Base-by-base conservation (phyloP, 352 stramenopile species). In the Pythium periplocum region DNA sequence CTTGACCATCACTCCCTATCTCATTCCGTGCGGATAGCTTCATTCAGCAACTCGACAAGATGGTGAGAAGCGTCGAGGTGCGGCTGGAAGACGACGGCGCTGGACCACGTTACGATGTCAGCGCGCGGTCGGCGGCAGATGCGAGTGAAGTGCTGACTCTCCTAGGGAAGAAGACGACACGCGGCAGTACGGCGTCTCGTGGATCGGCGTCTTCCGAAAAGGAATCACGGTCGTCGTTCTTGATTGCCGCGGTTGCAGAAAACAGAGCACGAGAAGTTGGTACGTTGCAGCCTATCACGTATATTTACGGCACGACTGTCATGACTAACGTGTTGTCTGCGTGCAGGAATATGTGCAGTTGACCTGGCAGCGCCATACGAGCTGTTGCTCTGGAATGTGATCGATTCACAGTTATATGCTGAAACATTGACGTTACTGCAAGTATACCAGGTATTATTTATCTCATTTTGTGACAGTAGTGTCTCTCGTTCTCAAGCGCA, bases 401-500 rank as follows among this genome's bases (percentile, higher is more conserved):
- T 92, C 46, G 82, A 92, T 53, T 88, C 82, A 2, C 75, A 86
- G 46, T 78, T 71, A 32, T 92, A 92, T 32, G 65, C 77, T 17
- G 74, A 92, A 41, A 87, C 77, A 2, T 53, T 90, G 8, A 78
- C 77, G 9, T 62, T 92, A 9, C 72, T 92, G 30, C 69, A 86
- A 55, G 78, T 78, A 1, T 92, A 88, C 44, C 63, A 89, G 59
- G 82, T 88, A 46, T 30, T 7, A 32, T 40, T 48, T 7, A 35
- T 7, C n/a, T 48, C 17, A 48, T 48, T 7, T 17, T 48, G 8
- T 52, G 17, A 48, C 33, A 30, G 35, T 35, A 30, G 6, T 33
- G 17, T 26, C 17, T 26, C 17, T 26, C 17, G 17, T 26, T 26
- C 17, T 26, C 17, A 26, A 26, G 17, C 17, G 17, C 17, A 26